Percentiles rank a stretch among this genome's conserved stretches.
phyloP scores from a whole-genome alignment of 2,329 filamentous ascomycete genomes.

The Fragosphaeria purpurea region DNA sequence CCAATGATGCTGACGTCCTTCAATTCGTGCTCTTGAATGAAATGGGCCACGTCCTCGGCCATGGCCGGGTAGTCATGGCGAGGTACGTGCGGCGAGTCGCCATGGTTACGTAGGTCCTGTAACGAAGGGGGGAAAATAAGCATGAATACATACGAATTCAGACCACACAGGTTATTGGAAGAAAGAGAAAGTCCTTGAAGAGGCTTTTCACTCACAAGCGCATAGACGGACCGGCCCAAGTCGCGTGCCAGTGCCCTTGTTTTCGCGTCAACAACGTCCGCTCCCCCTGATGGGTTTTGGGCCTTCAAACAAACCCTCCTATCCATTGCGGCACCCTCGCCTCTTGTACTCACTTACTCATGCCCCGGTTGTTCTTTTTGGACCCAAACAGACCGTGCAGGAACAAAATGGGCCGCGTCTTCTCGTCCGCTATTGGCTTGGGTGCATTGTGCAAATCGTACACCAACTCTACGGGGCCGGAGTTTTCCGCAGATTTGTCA shows the following conservation, averaged over 20 bases:
- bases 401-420: constrained; percentile 62
- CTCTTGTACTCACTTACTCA: constrained; percentile 67
- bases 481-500: neutral
- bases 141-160: too few species aligned
- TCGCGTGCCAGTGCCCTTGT: constrained; percentile 68
- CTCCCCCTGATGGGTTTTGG: too few species aligned
- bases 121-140: neutral
- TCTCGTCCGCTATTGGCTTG: constrained; percentile 30
- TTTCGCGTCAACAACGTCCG: too few species aligned
- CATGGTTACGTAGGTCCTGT: constrained; percentile 86
- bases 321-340: too few species aligned
- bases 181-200: neutral
- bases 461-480: constrained; percentile 32
- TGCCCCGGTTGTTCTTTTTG: constrained; percentile 87
- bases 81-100: constrained; percentile 69
- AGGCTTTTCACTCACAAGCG: constrained; percentile 48
- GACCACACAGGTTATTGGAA: neutral
- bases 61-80: constrained; percentile 74
- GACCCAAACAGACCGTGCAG: constrained; percentile 91
- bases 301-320: too few species aligned
- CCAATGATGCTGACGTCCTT: constrained; percentile 69
- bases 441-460: constrained; percentile 58
- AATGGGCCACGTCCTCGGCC: constrained; percentile 72
- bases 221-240: constrained; percentile 70
- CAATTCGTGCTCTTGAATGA: constrained; percentile 64